phyloP scores from a whole-genome alignment of 805 yeast species.

The Candida railenensis region DNA sequence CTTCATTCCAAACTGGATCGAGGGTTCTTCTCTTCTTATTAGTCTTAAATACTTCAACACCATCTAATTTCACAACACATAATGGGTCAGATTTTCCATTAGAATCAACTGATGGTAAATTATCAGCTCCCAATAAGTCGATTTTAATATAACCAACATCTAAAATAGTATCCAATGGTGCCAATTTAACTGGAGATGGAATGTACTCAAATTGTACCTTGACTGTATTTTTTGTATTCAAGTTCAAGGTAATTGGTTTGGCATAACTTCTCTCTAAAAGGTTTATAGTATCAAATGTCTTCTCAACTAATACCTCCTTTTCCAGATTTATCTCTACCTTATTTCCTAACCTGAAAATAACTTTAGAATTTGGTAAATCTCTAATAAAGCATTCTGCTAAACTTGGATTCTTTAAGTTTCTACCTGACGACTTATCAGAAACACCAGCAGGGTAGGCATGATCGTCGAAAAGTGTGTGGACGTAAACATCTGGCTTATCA shows the following conservation, averaged over 20 bases:
- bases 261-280: conserved; percentile 50
- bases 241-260: conserved; percentile 44
- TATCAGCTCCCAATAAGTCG: conserved; percentile 55
- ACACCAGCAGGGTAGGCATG: conserved; percentile 56
- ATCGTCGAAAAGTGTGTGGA: conserved; percentile 69
- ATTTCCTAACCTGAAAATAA: conserved; percentile 57
- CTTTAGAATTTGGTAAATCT: conserved; percentile 62
- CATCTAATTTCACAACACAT: conserved; percentile 52
- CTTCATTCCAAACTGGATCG: conserved; percentile 77
- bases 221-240: conserved; percentile 41
- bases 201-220: conserved; percentile 55
- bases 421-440: conserved; percentile 48
- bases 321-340: conserved; percentile 45
- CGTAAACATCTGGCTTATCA: conserved; percentile 45
- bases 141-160: conserved; percentile 68
- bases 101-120: conserved; percentile 58
- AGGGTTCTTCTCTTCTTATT: conserved; percentile 64
- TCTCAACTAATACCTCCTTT: conserved; percentile 53
- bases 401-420: conserved; percentile 42
- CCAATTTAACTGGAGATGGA: conserved; percentile 56
- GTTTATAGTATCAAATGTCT: conserved; percentile 49
- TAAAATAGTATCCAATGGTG: conserved; percentile 57
- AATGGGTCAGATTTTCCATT: conserved; percentile 81
- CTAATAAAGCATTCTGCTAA: conserved; percentile 63
- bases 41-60: conserved; percentile 53